Evolutionary conservation across 2,329 filamentous ascomycete genomes (phyloP).

Genomic region (Teratosphaeria destructans): DNA sequence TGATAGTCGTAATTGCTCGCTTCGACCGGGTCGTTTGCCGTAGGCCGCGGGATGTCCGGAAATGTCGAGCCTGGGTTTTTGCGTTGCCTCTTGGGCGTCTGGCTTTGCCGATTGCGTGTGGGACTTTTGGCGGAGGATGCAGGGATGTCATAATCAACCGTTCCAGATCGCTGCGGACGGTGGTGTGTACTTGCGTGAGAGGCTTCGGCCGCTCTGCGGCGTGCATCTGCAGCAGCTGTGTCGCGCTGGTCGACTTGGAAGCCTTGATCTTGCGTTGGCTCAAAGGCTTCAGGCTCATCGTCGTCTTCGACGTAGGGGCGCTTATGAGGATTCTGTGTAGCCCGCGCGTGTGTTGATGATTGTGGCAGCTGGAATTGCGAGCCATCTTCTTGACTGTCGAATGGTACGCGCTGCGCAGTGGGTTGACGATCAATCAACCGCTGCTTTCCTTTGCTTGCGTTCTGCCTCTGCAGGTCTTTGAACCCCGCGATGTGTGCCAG

Average conservation of each 20-base stretch:
- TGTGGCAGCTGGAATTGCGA: background rate
- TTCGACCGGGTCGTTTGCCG: conserved; percentile 3
- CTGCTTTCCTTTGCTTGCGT: conserved; percentile 6
- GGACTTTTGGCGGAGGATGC: background rate
- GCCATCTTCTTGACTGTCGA: conserved; percentile 19
- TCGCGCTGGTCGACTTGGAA: conserved; percentile 33
- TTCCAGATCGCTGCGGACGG: background rate
- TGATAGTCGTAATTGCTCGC: conserved; percentile 6
- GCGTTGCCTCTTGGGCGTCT: conserved; percentile 15
- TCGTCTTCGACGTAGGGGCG: conserved; percentile 19
- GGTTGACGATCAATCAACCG: conserved; percentile 29
- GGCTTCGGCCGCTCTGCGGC: conserved; percentile 14
- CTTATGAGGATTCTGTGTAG: conserved; percentile 7
- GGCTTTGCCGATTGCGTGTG: background rate
- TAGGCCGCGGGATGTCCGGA: conserved; percentile 8
- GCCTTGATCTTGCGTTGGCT: conserved; percentile 31
- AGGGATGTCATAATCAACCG: conserved; percentile 1
- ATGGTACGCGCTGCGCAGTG: conserved; percentile 28
- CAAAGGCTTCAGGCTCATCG: conserved; percentile 20
- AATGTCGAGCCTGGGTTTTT: conserved; percentile 23
- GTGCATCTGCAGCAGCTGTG: conserved; percentile 18
- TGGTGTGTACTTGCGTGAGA: background rate
- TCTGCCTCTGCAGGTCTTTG: conserved; percentile 2
- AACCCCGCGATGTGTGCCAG: conserved; percentile 1
- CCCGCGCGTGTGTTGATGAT: conserved; percentile 6